phyloP scores from a whole-genome alignment of 2,329 filamentous ascomycete genomes.

The Paracamarosporium sp. region DNA sequence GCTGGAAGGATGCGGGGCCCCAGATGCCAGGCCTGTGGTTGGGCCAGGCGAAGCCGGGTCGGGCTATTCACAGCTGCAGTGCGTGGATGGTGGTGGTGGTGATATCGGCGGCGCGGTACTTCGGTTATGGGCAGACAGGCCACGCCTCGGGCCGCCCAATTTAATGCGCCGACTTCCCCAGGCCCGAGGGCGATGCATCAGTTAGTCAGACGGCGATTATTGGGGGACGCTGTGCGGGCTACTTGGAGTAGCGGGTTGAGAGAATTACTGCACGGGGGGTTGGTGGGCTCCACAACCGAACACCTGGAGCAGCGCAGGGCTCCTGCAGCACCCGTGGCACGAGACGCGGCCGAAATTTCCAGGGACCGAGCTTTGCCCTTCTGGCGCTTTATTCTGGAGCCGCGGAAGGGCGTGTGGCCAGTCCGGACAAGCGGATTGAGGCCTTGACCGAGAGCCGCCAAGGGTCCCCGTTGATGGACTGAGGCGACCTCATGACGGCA shows the following conservation, averaged over 20 bases:
- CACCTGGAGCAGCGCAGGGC: neutral
- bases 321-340: neutral
- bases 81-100: neutral
- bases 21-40: neutral
- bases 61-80: too few relatives aligned
- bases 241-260: too few relatives aligned
- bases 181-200: conserved; percentile 13
- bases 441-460: conserved; percentile 4
- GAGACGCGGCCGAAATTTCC: neutral
- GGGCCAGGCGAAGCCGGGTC: too few relatives aligned
- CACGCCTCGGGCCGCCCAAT: conserved; percentile 20
- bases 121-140: conserved; percentile 4
- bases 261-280: neutral
- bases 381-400: conserved; percentile 1
- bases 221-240: too few relatives aligned
- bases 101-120: neutral
- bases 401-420: conserved; percentile 6
- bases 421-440: conserved; percentile 22
- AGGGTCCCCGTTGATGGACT: conserved; percentile 15
- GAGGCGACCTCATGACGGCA: conserved; percentile 13
- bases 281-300: neutral
- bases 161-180: conserved; percentile 15
- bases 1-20: neutral
- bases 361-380: neutral
- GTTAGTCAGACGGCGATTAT: neutral